phyloP scores from a whole-genome alignment of 768 basidiomycete species.

The Tephrocybe sp. region DNA sequence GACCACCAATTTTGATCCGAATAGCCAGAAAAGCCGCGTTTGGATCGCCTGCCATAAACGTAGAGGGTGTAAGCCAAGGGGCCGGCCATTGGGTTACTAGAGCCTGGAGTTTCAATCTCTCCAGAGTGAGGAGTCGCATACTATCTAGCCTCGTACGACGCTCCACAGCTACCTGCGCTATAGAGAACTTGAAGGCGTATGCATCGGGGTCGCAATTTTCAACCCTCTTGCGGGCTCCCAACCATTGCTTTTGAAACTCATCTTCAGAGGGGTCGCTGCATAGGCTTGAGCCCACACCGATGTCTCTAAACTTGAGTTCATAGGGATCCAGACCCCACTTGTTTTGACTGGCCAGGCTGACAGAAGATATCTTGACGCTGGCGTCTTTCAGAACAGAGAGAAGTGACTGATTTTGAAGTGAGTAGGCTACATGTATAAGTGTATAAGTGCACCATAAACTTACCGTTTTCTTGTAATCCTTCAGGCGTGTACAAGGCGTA shows the following conservation, averaged over 20 bases:
- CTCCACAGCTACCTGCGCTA: slow-evolving; percentile 46
- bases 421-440: background rate
- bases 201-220: slow-evolving; percentile 45
- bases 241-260: slow-evolving; percentile 47
- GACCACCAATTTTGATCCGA: slow-evolving; percentile 38
- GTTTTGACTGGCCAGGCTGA: slow-evolving; percentile 43
- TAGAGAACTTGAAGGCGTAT: slow-evolving; percentile 44
- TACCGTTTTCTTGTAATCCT: slow-evolving; percentile 39
- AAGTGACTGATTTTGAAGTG: slow-evolving; percentile 35
- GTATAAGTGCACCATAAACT: no score
- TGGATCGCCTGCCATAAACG: slow-evolving; percentile 56
- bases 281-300: slow-evolving; percentile 40
- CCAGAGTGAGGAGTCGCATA: slow-evolving; percentile 44
- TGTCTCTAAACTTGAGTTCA: slow-evolving; percentile 39
- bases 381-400: slow-evolving; percentile 46
- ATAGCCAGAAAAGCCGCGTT: slow-evolving; percentile 57
- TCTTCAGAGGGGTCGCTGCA: slow-evolving; percentile 44
- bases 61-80: slow-evolving; percentile 48
- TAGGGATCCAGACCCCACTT: slow-evolving; percentile 37
- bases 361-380: slow-evolving; percentile 43
- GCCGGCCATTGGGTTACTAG: slow-evolving; percentile 63
- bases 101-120: slow-evolving; percentile 36
- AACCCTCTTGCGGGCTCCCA: slow-evolving; percentile 41
- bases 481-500: slow-evolving; percentile 38
- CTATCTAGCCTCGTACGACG: slow-evolving; percentile 34